These are phyloP conservation scores for Trametes villosa DNA, from an alignment of 768 basidiomycete genomes.

Conservation along the genomic window DNA sequence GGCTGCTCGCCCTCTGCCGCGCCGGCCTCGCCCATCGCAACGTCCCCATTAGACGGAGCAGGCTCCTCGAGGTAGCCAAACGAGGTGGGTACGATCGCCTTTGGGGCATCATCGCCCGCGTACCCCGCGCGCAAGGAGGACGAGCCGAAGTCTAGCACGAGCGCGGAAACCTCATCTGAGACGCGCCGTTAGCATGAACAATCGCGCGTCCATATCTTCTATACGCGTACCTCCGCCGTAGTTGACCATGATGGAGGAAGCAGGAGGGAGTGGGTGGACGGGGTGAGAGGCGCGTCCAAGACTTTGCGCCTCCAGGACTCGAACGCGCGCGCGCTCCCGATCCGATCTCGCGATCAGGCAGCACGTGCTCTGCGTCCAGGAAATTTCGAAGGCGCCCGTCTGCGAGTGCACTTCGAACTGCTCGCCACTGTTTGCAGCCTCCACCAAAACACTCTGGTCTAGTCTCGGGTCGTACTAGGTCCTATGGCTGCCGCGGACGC, in stretches of 20 bases:
- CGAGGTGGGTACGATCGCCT: conserved; percentile 86
- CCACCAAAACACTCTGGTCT: background rate
- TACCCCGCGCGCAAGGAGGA: conserved; percentile 93
- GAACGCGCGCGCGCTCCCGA: conserved; percentile 29
- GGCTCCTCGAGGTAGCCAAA: conserved; percentile 72
- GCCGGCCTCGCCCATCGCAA: conserved; percentile 58
- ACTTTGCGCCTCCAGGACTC: background rate
- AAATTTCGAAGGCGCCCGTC: conserved; percentile 31
- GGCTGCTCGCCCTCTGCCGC: conserved; percentile 42
- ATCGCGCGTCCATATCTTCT: background rate
- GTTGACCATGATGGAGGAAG: conserved; percentile 62
- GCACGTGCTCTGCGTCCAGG: conserved; percentile 24
- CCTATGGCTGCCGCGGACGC: conserved; percentile 40
- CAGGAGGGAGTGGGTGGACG: background rate
- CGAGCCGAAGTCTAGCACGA: conserved; percentile 94
- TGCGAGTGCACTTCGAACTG: background rate
- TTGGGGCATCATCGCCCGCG: conserved; percentile 95
- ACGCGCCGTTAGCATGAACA: background rate
- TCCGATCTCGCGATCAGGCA: conserved; percentile 29
- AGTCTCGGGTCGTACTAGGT: background rate
- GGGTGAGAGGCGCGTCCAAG: background rate
- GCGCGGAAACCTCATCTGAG: conserved; percentile 93
- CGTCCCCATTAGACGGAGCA: conserved; percentile 49
- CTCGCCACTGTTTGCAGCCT: background rate
- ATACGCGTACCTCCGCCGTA: conserved; percentile 77